phyloP scores from a whole-genome alignment of 108 stramenopile species.

The Aureococcus anophagefferens region DNA sequence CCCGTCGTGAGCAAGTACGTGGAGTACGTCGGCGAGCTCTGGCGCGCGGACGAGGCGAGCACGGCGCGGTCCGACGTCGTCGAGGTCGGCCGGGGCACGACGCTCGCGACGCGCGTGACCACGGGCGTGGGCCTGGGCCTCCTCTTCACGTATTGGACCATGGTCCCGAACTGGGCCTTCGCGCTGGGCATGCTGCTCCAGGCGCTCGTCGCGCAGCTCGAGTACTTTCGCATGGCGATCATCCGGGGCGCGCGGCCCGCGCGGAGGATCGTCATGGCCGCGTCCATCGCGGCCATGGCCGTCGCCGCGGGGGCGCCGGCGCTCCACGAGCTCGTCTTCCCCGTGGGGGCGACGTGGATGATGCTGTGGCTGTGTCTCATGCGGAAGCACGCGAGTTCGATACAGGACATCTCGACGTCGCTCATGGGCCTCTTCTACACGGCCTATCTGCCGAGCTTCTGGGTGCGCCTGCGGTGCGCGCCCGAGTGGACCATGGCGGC shows the following conservation, averaged over 20 bases:
- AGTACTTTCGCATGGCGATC: conserved; percentile 94
- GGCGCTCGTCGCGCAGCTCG: conserved; percentile 64
- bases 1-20: no score
- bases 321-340: conserved; percentile 5
- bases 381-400: conserved; percentile 56
- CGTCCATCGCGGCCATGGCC: conserved; percentile 32
- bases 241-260: conserved; percentile 81
- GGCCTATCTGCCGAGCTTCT: conserved; percentile 85
- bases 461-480: conserved; percentile 60
- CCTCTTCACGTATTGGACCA: conserved; percentile 75
- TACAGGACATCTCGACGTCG: conserved; percentile 85
- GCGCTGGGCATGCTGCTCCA: conserved; percentile 74
- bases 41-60: no score
- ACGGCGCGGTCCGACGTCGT: no score
- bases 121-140: conserved; percentile 69
- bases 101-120: no score
- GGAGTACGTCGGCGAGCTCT: no score
- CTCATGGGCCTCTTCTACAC: conserved; percentile 94
- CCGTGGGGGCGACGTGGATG: conserved; percentile 34
- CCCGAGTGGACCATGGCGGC: neutral
- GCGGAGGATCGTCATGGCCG: conserved; percentile 69
- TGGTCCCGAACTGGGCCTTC: conserved; percentile 79
- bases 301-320: neutral
- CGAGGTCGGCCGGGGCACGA: no score
- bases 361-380: conserved; percentile 88